Evolutionary conservation across 179 eudicot species (phyloP), one percentile per base, ranked within the genome.

Genomic region (Dionaea muscipula): DNA sequence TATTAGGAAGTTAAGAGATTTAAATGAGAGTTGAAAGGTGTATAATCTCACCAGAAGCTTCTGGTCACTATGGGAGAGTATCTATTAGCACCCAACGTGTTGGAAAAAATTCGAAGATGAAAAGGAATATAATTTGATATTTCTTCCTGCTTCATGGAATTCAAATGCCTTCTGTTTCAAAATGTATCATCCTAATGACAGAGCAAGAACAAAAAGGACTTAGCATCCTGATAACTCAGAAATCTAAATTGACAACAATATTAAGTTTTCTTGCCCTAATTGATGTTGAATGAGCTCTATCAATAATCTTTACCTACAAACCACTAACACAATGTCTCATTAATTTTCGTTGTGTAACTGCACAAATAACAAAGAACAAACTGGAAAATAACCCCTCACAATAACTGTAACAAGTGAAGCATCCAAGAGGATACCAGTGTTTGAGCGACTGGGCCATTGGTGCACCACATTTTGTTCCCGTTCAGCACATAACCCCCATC

Each of bases 391-490:
- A 20, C 24, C 0, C 13, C 11, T 7, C 8, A n/a, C 26, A 46
- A 20, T 21, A 46, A 7, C 20, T 31, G 36, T 38, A 38, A 38
- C 43, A 46, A 46, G 17, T 18, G 7, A 46, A 46, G 2, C 51
- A 23, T 46, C 36, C 8, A 11, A 3, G 19, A n/a, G 47, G 5
- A 46, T 77, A 91, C 98, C 94, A 91, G 71, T 37, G 98, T 87
- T 71, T 91, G 76, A 57, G 98, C 98, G 67, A 62, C 59, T 37
- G 98, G 94, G 60, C 98, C 98, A 79, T 91, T 91, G 26, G 96
- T 91, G 77, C 98, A 91, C 98, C 98, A 91, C 98, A 91, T 87
- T 72, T 91, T 91, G 75, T 91, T 91, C 63, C 98, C 98, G 49
- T 87, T 91, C 47, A 91, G 57, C 66, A 80, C 41, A 64, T 87